phyloP scores from a whole-genome alignment of 768 basidiomycete genomes.

The Leccinum rimulosum region DNA sequence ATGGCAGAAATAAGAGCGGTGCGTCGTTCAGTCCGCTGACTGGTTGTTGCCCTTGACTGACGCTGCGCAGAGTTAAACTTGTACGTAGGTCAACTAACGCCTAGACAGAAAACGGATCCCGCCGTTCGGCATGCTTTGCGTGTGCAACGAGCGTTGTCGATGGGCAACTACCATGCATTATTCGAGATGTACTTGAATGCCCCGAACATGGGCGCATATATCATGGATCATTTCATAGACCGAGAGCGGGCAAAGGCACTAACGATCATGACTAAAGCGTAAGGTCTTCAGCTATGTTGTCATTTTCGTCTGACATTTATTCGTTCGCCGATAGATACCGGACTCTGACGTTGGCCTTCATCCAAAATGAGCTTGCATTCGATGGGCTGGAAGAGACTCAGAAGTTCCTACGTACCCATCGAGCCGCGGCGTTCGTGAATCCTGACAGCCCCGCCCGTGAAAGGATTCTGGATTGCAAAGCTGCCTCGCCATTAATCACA shows the following conservation, averaged over 20 bases:
- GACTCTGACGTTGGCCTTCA: constrained; percentile 71
- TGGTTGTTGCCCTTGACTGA: neutral
- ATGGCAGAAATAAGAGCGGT: constrained; percentile 94
- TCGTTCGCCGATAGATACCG: constrained; percentile 60
- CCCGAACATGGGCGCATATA: constrained; percentile 97
- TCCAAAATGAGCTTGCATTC: constrained; percentile 83
- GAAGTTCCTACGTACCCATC: constrained; percentile 69
- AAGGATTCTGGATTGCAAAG: constrained; percentile 72
- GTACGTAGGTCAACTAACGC: constrained; percentile 96
- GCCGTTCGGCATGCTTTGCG: constrained; percentile 86
- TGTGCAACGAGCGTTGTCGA: constrained; percentile 85
- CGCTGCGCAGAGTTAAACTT: constrained; percentile 78
- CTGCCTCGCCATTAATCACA: constrained; percentile 52
- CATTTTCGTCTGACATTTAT: neutral
- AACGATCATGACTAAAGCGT: constrained; percentile 93
- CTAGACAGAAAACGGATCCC: constrained; percentile 76
- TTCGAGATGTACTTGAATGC: constrained; percentile 82
- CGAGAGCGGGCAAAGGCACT: constrained; percentile 86
- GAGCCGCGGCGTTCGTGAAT: constrained; percentile 64
- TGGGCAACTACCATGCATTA: constrained; percentile 92
- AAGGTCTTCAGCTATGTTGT: constrained; percentile 33
- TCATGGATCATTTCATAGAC: constrained; percentile 98
- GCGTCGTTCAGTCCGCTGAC: constrained; percentile 24
- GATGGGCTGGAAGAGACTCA: constrained; percentile 60
- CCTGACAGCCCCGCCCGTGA: constrained; percentile 58